Evolutionary conservation across 2,329 filamentous ascomycete species (phyloP).

Genomic region (Ophiostoma ulmi): DNA sequence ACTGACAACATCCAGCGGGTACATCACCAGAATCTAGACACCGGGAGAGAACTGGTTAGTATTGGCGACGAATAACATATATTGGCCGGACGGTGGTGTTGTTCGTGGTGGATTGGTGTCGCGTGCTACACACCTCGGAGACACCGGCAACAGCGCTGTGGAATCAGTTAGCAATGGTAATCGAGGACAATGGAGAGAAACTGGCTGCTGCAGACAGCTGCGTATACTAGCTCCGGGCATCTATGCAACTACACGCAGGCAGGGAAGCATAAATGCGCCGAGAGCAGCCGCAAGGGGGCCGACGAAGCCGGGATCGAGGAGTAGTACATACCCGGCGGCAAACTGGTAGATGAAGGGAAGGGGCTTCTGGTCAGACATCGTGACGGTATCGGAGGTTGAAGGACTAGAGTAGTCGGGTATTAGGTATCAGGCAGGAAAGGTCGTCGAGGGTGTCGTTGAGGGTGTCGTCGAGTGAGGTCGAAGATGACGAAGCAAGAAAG

Average conservation of each 20-base stretch:
- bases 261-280: background rate
- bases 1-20: conserved; percentile 95
- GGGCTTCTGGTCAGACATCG: conserved; percentile 62
- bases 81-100: background rate
- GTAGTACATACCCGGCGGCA: conserved; percentile 61
- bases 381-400: conserved; percentile 33
- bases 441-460: background rate
- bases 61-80: background rate
- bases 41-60: conserved; percentile 19
- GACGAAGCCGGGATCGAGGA: background rate
- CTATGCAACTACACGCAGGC: background rate
- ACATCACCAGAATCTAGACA: conserved; percentile 82
- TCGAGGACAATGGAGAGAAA: background rate
- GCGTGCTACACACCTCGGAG: conserved; percentile 68
- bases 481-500: conserved; percentile 4
- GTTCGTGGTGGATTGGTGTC: background rate
- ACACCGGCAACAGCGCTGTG: conserved; percentile 91
- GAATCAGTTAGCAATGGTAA: conserved; percentile 30
- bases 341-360: conserved; percentile 94
- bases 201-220: background rate
- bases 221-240: background rate
- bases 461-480: conserved; percentile 3
- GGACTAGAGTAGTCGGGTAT: background rate
- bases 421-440: background rate
- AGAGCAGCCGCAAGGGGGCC: background rate